Percentiles rank a stretch among this genome's conserved stretches.
phyloP scores from a whole-genome alignment of 78 protist species.

The Dictyostelium intermedium region DNA sequence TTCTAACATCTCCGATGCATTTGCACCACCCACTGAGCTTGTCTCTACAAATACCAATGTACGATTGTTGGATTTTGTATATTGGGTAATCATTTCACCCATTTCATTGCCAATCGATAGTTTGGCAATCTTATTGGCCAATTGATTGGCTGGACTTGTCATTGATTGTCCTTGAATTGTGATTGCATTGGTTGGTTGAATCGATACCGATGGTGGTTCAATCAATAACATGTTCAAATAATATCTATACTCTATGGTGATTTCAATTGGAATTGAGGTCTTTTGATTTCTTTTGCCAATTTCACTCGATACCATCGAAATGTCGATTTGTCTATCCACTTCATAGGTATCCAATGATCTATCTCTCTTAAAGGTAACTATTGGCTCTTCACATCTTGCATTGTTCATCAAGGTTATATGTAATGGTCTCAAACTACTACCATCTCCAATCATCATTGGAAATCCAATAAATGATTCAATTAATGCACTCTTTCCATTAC shows the following conservation, averaged over 20 bases:
- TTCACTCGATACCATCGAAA: constrained; percentile 10
- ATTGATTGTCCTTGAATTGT: neutral
- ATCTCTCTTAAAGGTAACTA: constrained; percentile 62
- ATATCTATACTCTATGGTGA: constrained; percentile 54
- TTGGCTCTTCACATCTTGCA: constrained; percentile 36
- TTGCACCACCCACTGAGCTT: neutral
- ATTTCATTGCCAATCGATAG: constrained; percentile 6
- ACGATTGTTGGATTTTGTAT: constrained; percentile 20
- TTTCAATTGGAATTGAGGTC: constrained; percentile 21
- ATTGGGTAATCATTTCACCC: constrained; percentile 9
- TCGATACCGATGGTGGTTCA: constrained; percentile 42
- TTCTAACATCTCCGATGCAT: constrained; percentile 11
- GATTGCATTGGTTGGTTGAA: neutral
- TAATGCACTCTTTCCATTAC: constrained; percentile 56
- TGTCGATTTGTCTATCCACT: constrained; percentile 24
- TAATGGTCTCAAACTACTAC: constrained; percentile 34
- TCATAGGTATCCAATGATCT: constrained; percentile 29
- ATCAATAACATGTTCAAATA: constrained; percentile 63
- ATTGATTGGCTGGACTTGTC: neutral
- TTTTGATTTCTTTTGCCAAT: constrained; percentile 31
- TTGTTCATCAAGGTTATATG: constrained; percentile 45
- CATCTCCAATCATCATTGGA: constrained; percentile 33
- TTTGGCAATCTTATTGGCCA: neutral
- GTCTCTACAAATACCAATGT: constrained; percentile 68
- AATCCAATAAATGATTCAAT: constrained; percentile 79